Conservation (phyloP, 352 stramenopile genomes). For the Thraustochytrium striatum region DNA sequence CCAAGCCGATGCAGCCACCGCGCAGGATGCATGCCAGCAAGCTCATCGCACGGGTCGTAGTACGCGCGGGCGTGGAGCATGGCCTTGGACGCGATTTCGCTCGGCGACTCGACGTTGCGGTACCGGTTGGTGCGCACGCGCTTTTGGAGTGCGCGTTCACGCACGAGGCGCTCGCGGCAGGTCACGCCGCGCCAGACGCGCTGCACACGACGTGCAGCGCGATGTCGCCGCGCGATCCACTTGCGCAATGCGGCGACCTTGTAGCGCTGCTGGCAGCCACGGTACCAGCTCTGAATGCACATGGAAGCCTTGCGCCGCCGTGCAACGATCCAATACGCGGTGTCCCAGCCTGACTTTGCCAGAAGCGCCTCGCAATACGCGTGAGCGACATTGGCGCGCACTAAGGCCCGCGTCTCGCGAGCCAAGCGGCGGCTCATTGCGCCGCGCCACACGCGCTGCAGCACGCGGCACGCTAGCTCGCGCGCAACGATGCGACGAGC, state of each 20-base stretch:
- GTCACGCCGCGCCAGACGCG: neutral
- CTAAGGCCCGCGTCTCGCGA: neutral
- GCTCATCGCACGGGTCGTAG: neutral
- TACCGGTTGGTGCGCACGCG: conserved; percentile 34
- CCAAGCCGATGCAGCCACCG: conserved; percentile 4
- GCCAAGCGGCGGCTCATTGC: neutral
- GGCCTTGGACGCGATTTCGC: conserved; percentile 7
- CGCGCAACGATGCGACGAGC: no score
- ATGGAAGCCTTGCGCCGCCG: neutral
- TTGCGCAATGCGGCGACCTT: neutral
- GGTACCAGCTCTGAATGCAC: conserved; percentile 26
- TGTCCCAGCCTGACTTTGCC: neutral
- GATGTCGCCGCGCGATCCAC: neutral
- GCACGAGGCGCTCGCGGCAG: neutral
- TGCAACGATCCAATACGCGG: neutral
- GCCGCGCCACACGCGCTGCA: neutral
- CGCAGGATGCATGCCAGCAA: conserved; percentile 23
- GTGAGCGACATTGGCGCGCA: neutral
- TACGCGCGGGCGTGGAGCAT: conserved; percentile 33
- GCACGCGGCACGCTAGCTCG: neutral
- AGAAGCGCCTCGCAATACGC: neutral
- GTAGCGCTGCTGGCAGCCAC: neutral
- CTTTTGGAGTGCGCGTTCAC: neutral
- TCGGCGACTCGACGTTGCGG: neutral
- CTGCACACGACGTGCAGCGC: neutral